Conservation (phyloP, 805 yeast genomes). For the Candida piceae region DNA sequence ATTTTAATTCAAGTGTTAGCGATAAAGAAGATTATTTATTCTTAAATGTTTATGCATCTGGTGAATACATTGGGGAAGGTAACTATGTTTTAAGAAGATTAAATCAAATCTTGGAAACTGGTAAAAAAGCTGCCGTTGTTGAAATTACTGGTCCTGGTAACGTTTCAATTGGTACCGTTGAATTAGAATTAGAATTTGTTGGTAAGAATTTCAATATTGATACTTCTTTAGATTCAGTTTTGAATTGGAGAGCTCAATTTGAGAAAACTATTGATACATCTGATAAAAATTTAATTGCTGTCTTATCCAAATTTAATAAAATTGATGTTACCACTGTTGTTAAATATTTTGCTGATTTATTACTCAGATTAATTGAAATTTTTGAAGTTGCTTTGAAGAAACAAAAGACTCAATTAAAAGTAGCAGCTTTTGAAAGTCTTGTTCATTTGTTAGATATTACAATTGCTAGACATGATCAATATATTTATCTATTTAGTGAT, state of each 20-base stretch:
- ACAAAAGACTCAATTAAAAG: constrained; percentile 23
- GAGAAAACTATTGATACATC: constrained; percentile 35
- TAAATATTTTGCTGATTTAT: constrained; percentile 57
- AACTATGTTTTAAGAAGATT: constrained; percentile 35
- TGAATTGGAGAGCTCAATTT: constrained; percentile 47
- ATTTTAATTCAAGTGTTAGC: constrained; percentile 42
- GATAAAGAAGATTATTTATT: constrained; percentile 49
- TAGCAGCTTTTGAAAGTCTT: constrained; percentile 46
- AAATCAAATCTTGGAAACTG: constrained; percentile 30
- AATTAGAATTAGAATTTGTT: constrained; percentile 57
- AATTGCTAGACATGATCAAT: constrained; percentile 62
- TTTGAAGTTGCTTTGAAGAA: constrained; percentile 19
- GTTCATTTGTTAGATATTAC: constrained; percentile 59
- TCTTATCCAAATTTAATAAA: constrained; percentile 46
- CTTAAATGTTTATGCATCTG: constrained; percentile 58
- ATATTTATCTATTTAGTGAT: constrained; percentile 49
- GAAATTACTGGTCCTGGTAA: constrained; percentile 39
- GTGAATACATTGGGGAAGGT: constrained; percentile 56
- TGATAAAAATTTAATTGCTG: constrained; percentile 40
- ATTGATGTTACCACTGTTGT: constrained; percentile 50
- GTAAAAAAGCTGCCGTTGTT: constrained; percentile 37
- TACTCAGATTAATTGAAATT: constrained; percentile 36
- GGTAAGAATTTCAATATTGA: constrained; percentile 66
- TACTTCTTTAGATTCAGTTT: constrained; percentile 44
- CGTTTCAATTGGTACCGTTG: constrained; percentile 38